Percentiles rank a stretch among this genome's conserved stretches.
Evolutionary conservation across 768 basidiomycete genomes (phyloP).

Genomic region (Calocera viscosa): DNA sequence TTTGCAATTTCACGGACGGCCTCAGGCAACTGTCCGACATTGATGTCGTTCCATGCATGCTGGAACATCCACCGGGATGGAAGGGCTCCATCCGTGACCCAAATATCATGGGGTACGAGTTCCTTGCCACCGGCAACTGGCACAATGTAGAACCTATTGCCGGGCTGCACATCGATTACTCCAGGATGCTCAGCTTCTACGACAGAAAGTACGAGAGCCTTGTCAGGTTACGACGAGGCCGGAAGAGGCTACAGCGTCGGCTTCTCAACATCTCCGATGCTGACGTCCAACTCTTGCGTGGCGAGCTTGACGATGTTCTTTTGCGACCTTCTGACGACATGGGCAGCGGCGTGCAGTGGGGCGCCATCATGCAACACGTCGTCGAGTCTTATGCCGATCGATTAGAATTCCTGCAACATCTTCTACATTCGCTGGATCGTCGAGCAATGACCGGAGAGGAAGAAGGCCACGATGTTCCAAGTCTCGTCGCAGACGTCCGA

Average conservation of each 20-base stretch:
- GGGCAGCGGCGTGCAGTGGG: background rate
- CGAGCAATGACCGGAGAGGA: background rate
- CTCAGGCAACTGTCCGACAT: background rate
- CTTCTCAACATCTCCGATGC: background rate
- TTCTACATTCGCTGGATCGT: background rate
- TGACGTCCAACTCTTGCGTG: background rate
- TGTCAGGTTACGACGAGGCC: background rate
- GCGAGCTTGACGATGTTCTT: background rate
- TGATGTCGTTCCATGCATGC: background rate
- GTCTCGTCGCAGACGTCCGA: background rate
- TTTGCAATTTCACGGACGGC: slow-evolving; percentile 7
- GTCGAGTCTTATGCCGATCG: background rate
- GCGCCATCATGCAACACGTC: background rate
- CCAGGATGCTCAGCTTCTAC: slow-evolving; percentile 3
- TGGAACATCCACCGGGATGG: slow-evolving; percentile 5
- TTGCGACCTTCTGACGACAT: background rate
- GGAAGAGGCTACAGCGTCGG: background rate
- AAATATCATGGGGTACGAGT: background rate
- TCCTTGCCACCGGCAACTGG: slow-evolving; percentile 10
- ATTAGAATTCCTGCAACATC: background rate
- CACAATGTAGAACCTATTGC: background rate
- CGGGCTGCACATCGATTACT: slow-evolving; percentile 7
- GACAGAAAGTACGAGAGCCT: slow-evolving; percentile 10
- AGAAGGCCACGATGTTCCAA: background rate
- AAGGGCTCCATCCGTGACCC: slow-evolving; percentile 1